A percentile compares a stretch with the other conserved stretches of the same genome.
Evolutionary conservation across 1,284 basidiomycete genomes (phyloP).

Genomic region (Ustilago trichophora): DNA sequence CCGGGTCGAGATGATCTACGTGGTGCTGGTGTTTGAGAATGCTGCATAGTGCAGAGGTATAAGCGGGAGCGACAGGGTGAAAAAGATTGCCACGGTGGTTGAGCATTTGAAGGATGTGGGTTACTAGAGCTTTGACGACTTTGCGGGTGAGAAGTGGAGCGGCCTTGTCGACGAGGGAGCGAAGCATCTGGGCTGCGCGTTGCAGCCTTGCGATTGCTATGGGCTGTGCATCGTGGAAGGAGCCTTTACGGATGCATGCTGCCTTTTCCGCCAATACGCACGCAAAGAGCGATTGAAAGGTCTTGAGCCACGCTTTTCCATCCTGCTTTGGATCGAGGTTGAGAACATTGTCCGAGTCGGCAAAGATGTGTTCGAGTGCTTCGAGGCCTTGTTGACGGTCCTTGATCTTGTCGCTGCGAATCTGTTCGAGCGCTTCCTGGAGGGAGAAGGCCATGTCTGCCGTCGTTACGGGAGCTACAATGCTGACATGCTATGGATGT

Average conservation of each 20-base stretch:
- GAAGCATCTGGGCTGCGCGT: slow-evolving; percentile 74
- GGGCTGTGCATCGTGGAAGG: slow-evolving; percentile 64
- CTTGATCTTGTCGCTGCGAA: slow-evolving; percentile 73
- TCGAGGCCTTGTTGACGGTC: slow-evolving; percentile 77
- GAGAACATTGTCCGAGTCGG: slow-evolving; percentile 71
- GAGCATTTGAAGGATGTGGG: slow-evolving; percentile 76
- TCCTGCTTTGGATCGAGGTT: slow-evolving; percentile 72
- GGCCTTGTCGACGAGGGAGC: slow-evolving; percentile 76
- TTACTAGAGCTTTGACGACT: slow-evolving; percentile 72
- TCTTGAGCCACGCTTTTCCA: slow-evolving; percentile 72
- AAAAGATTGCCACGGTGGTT: slow-evolving; percentile 73
- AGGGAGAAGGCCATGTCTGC: slow-evolving; percentile 41
- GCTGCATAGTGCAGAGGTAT: slow-evolving; percentile 78
- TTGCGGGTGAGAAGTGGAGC: slow-evolving; percentile 72
- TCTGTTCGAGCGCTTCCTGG: slow-evolving; percentile 41
- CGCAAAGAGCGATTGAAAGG: slow-evolving; percentile 79
- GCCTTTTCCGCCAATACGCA: slow-evolving; percentile 75
- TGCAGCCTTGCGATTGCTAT: slow-evolving; percentile 73
- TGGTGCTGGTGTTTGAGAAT: slow-evolving; percentile 77
- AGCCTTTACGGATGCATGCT: slow-evolving; percentile 71
- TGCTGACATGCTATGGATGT: slow-evolving; percentile 1
- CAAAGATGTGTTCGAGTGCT: slow-evolving; percentile 73
- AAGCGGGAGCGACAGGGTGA: slow-evolving; percentile 77
- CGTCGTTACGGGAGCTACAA: background rate
- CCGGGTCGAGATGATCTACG: slow-evolving; percentile 76